Percentiles rank a stretch among this genome's conserved stretches.
phyloP scores from a whole-genome alignment of 1,139 yeast species.

The Protomyces macrosporus region DNA sequence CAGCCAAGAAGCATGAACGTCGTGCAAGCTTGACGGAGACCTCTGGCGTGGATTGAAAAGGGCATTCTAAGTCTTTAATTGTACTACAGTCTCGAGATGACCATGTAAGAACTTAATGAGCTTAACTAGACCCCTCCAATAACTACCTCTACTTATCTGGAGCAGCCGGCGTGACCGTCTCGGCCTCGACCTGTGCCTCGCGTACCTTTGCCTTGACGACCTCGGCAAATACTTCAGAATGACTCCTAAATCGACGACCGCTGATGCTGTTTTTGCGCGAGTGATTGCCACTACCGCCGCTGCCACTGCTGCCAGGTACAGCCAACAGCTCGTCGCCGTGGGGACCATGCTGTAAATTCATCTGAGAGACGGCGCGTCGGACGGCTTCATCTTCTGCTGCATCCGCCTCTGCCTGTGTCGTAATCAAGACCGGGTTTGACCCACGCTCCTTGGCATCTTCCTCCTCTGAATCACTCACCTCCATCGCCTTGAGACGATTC shows the following conservation, averaged over 20 bases:
- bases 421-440: constrained; percentile 23
- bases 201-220: constrained; percentile 29
- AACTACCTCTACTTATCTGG: not conserved
- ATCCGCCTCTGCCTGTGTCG: constrained; percentile 9
- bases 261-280: constrained; percentile 4
- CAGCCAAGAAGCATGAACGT: not conserved
- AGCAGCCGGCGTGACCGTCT: not conserved
- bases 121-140: too few relatives aligned
- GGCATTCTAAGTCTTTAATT: not conserved
- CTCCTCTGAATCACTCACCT: constrained; percentile 49
- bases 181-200: constrained; percentile 26
- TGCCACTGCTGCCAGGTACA: not conserved
- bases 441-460: constrained; percentile 40
- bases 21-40: not conserved
- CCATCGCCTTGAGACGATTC: constrained; percentile 65
- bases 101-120: not conserved
- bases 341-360: not conserved
- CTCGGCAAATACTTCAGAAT: constrained; percentile 31
- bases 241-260: constrained; percentile 29
- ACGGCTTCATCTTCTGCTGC: constrained; percentile 32
- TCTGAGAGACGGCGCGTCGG: constrained; percentile 31
- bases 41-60: not conserved
- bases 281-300: not conserved
- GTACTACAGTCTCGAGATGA: not conserved
- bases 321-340: constrained; percentile 8